Conservation (phyloP, 306 rosid genomes). For the Trichosanthes truncata region DNA sequence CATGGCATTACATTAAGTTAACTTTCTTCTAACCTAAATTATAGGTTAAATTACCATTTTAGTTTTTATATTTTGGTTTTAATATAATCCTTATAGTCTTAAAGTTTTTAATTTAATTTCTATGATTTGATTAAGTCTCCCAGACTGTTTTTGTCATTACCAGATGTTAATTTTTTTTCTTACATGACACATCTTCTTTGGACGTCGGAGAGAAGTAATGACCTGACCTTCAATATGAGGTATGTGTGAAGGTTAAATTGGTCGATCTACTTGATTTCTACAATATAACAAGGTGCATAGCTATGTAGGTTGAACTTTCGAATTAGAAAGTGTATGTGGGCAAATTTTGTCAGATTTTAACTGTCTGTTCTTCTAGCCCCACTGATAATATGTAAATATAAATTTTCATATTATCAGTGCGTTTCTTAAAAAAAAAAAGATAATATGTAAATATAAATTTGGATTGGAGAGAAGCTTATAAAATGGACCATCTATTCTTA, state of each 20-base stretch:
- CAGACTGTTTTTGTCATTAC: not conserved
- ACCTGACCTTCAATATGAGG: not conserved
- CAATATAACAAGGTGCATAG: not conserved
- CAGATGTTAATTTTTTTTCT: not conserved
- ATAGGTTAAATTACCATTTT: not conserved
- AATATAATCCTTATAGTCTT: not conserved
- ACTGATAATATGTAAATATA: not conserved
- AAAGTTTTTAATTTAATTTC: not conserved
- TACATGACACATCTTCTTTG: not conserved
- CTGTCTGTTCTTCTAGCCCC: not conserved
- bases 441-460: not conserved
- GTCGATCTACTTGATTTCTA: not conserved
- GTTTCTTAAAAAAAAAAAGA: too few relatives aligned
- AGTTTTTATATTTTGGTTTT: not conserved
- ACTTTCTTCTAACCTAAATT: not conserved
- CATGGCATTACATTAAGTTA: not conserved
- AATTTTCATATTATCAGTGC: too few relatives aligned
- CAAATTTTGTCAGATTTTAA: not conserved
- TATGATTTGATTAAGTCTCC: not conserved
- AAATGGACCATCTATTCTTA: not conserved
- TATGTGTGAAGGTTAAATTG: not conserved
- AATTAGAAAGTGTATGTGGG: not conserved
- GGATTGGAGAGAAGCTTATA: not conserved
- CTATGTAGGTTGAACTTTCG: not conserved
- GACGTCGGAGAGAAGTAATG: not conserved